These are phyloP conservation scores for Vanilla planifolia DNA, from an alignment of 106 monocot genomes.

Conservation along the genomic window DNA sequence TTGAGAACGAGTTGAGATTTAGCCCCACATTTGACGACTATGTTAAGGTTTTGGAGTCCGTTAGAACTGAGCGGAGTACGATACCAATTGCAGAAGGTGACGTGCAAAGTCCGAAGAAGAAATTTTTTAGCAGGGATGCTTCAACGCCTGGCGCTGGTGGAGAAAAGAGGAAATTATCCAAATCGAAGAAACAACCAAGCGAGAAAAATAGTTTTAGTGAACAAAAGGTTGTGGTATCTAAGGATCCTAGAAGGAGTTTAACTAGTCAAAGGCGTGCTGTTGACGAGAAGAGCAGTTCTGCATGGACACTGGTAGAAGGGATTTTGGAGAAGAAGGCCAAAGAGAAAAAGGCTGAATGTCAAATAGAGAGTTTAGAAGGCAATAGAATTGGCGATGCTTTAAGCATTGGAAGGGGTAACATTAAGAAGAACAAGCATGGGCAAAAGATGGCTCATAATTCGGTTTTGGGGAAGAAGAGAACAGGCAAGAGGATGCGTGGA, in stretches of 20 bases:
- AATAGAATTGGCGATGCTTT: neutral
- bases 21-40: slow-evolving; percentile 81
- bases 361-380: neutral
- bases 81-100: slow-evolving; percentile 10
- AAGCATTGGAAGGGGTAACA: slow-evolving; percentile 1
- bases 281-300: slow-evolving; percentile 12
- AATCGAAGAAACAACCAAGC: slow-evolving; percentile 6
- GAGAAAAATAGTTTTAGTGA: slow-evolving; percentile 2
- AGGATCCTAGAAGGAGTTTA: neutral
- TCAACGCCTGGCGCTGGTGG: neutral
- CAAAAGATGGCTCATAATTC: neutral
- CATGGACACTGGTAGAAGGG: slow-evolving; percentile 35
- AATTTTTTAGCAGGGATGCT: slow-evolving; percentile 9
- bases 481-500: neutral
- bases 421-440: neutral
- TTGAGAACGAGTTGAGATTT: slow-evolving; percentile 72
- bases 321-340: slow-evolving; percentile 21
- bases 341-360: slow-evolving; percentile 5
- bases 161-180: slow-evolving; percentile 9
- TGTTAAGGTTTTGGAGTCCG: slow-evolving; percentile 77
- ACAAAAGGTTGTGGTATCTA: neutral
- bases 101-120: slow-evolving; percentile 13
- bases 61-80: slow-evolving; percentile 43
- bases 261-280: slow-evolving; percentile 1
- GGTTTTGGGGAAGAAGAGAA: slow-evolving; percentile 7